Conservation (phyloP, 257 asterid species). For the Gardenia jasminoides region DNA sequence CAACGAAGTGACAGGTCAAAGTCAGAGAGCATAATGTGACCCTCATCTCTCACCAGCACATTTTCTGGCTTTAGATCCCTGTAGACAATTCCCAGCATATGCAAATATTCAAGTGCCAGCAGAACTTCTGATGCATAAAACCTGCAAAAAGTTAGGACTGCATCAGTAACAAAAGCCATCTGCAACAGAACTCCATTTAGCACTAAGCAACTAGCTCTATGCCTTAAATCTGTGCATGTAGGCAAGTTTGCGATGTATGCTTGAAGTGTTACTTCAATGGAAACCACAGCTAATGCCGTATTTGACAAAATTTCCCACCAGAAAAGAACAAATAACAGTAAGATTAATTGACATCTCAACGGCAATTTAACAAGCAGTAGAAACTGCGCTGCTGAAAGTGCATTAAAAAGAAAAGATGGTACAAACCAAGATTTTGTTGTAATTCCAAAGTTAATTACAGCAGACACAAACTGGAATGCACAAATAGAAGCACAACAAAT, state of each 20-base stretch:
- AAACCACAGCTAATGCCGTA: no score
- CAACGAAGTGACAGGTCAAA: constrained; percentile 92
- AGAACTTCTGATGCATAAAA: constrained; percentile 83
- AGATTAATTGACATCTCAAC: no score
- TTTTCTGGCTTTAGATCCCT: constrained; percentile 92
- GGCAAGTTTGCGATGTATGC: no score
- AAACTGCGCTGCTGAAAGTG: neutral
- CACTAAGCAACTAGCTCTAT: no score
- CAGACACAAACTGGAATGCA: neutral
- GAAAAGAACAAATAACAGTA: no score
- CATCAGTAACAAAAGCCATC: neutral
- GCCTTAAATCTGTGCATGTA: no score
- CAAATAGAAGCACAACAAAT: neutral
- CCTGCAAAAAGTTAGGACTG: constrained; percentile 33
- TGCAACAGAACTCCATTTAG: no score
- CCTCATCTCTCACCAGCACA: constrained; percentile 80
- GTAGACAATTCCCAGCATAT: constrained; percentile 91
- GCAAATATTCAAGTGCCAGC: constrained; percentile 83
- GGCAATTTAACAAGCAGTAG: no score
- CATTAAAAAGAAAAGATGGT: neutral
- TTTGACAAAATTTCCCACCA: no score
- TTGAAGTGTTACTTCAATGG: no score
- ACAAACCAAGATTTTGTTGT: neutral
- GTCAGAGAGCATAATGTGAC: constrained; percentile 94
- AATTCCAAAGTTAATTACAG: neutral